Conservation (phyloP, 1,284 basidiomycete species). For the Kwoniella shivajii region DNA sequence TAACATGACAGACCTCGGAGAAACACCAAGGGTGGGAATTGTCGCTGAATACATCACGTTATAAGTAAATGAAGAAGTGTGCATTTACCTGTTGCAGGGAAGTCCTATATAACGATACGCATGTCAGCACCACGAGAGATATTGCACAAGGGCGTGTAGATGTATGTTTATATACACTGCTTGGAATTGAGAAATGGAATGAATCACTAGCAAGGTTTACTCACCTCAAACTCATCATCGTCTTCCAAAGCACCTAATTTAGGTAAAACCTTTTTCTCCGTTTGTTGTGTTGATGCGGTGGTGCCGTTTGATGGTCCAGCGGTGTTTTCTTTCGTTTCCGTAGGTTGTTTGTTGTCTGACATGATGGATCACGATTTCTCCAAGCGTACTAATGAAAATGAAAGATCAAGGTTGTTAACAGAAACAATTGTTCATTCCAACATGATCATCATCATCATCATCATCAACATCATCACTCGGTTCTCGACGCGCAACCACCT, state of each 20-base stretch:
- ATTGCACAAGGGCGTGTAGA: no score
- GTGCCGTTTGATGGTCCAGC: conserved; percentile 17
- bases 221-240: conserved; percentile 57
- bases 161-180: no score
- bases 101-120: conserved; percentile 36
- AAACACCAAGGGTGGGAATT: no score
- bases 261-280: conserved; percentile 48
- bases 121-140: not conserved
- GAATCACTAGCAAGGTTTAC: conserved; percentile 19
- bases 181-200: not conserved
- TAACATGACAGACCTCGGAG: no score
- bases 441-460: no score
- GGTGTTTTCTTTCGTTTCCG: conserved; percentile 4
- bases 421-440: no score
- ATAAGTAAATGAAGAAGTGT: no score
- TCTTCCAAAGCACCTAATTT: conserved; percentile 55
- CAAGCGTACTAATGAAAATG: no score
- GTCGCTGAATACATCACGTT: not conserved
- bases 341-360: conserved; percentile 15
- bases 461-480: no score
- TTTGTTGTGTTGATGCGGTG: not conserved
- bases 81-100: conserved; percentile 47
- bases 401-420: no score
- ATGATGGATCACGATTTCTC: no score
- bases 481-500: not conserved